Evolutionary conservation across 108 stramenopile genomes (phyloP).

Genomic region (Skeletonema grethae): DNA sequence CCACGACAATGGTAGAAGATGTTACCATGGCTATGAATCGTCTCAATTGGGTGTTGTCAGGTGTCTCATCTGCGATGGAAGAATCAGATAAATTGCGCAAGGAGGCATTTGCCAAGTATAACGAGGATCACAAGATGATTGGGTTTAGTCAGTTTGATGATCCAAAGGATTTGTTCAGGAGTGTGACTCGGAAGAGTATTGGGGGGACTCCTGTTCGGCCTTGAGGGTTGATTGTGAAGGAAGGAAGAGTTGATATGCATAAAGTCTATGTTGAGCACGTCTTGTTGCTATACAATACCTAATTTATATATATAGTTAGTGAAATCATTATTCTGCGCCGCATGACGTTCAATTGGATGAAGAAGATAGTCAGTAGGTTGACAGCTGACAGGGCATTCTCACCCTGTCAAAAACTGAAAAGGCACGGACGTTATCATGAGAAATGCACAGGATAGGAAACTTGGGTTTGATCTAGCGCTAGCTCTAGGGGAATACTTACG

Average conservation of each 20-base stretch:
- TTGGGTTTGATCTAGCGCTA: no score
- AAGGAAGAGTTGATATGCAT: constrained; percentile 1
- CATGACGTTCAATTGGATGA: no score
- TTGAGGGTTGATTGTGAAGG: neutral
- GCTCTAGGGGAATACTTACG: no score
- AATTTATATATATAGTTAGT: constrained; percentile 1
- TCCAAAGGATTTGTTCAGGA: constrained; percentile 43
- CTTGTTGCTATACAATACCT: neutral
- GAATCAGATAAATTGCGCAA: constrained; percentile 46
- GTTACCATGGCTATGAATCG: constrained; percentile 46
- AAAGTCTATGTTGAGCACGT: neutral
- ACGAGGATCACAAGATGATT: constrained; percentile 44
- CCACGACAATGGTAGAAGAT: constrained; percentile 41
- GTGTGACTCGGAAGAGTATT: neutral
- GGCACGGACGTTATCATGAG: no score
- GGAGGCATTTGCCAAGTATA: constrained; percentile 48
- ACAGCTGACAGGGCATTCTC: no score
- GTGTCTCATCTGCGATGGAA: constrained; percentile 46
- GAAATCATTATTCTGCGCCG: neutral
- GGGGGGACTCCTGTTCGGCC: neutral
- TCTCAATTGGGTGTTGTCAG: constrained; percentile 39
- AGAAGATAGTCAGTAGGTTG: no score
- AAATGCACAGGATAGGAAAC: no score
- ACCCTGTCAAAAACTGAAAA: no score
- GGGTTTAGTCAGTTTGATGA: constrained; percentile 37